Base-by-base conservation (phyloP, 768 basidiomycete genomes). In the Lactarius pseudohatsudake region DNA sequence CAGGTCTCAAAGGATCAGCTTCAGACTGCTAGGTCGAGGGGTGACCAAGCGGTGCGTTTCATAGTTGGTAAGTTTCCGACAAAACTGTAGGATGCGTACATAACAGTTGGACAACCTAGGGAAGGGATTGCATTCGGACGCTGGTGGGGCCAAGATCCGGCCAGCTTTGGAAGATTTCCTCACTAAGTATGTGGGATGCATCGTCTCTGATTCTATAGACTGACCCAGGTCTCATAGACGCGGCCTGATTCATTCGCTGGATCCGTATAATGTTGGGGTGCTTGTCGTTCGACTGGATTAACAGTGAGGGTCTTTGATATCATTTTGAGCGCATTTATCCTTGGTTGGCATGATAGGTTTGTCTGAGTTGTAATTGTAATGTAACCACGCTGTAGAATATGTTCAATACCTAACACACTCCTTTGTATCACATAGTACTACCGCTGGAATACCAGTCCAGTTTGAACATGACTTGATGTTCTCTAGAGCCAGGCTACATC, bases 211-310 rank as follows among this genome's bases (percentile, higher is more conserved):
- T 59, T 22, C 26, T 36, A 4, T 45, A 16, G 15, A 45, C 61
- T 59, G 9, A 63, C 54, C 22, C n/a, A 13, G 41, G 50, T 55
- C 15, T 11, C 3, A 34, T 32, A 67, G 66, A 43, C 62, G 41
- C 13, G 22, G 53, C 7, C 13, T 64, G 16, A n/a, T 2, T 18
- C n/a, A 63, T 47, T 36, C 15, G 11, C 53, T 36, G 57, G 32
- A 63, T 64, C 53, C 62, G 30, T 56, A 9, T 41, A 67, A 67
- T 47, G 20, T 34, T 18, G 66, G 66, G 22, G 58, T 64, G 34
- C 53, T 67, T 28, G 22, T 67, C 28, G 66, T 67, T 55, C 62
- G n/a, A 58, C n/a, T 59, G 40, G 6, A 40, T 10, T 56, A n/a
- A 57, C 9, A 16, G 5, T 10, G 5, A 26, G 1, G 8, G 2